A percentile compares a stretch with the other conserved stretches of the same genome.
These are phyloP conservation scores for Cenchrus americanus DNA, from an alignment of 176 grass and related monocot species.

Conservation along the genomic window DNA sequence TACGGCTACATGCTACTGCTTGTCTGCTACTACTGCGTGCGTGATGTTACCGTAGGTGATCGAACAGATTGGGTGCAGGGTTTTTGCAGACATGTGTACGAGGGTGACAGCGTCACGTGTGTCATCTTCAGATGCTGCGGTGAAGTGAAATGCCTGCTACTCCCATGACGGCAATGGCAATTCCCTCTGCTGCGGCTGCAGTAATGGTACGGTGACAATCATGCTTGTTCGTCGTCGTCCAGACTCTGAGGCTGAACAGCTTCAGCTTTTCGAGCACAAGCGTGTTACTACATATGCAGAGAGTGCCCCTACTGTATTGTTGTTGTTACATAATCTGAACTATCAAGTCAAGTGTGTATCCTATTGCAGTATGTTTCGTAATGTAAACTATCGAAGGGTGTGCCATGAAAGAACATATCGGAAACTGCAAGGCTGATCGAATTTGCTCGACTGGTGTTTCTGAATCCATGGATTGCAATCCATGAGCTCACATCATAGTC, in stretches of 20 bases:
- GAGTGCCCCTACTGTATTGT: too few relatives aligned
- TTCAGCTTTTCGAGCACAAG: background rate
- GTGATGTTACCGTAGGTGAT: background rate
- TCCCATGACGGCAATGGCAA: background rate
- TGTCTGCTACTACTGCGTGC: background rate
- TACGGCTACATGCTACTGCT: too few relatives aligned
- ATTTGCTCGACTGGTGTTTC: background rate
- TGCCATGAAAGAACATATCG: too few relatives aligned
- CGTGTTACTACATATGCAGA: background rate
- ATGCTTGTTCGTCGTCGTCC: background rate
- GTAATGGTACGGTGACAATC: constrained; percentile 12
- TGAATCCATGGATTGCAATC: background rate
- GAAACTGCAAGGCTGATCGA: background rate
- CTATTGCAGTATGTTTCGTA: too few relatives aligned
- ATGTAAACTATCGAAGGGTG: too few relatives aligned
- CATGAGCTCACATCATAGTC: background rate
- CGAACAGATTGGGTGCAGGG: background rate
- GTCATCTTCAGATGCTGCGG: background rate
- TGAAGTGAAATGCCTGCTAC: background rate
- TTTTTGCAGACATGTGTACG: background rate
- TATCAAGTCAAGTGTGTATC: too few relatives aligned
- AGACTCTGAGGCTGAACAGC: background rate
- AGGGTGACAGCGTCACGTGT: constrained; percentile 19
- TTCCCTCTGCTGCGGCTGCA: background rate
- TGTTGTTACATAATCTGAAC: too few relatives aligned